These are phyloP conservation scores for Oropetium thomaeum DNA, from an alignment of 176 grass and related monocot genomes.

Conservation along the genomic window DNA sequence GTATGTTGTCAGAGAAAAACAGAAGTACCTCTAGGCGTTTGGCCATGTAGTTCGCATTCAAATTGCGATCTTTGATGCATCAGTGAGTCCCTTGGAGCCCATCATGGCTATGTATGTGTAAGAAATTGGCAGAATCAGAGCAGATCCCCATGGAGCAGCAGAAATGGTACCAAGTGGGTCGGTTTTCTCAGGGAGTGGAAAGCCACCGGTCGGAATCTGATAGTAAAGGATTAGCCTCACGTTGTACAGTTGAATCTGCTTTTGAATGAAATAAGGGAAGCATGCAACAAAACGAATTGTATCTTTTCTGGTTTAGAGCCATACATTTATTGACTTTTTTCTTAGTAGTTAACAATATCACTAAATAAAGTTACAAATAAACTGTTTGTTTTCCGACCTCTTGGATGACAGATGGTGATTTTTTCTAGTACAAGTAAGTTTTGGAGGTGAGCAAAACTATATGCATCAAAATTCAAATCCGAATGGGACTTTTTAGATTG, in stretches of 20 bases:
- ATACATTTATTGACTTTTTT: neutral
- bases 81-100: slow-evolving; percentile 90
- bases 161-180: slow-evolving; percentile 90
- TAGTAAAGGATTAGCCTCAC: slow-evolving; percentile 14
- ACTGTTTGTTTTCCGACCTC: neutral
- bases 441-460: neutral
- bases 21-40: slow-evolving; percentile 90
- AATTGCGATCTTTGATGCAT: slow-evolving; percentile 97
- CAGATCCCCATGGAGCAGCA: slow-evolving; percentile 98
- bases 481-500: slow-evolving; percentile 13
- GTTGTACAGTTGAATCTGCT: neutral
- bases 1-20: neutral
- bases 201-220: slow-evolving; percentile 84
- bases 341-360: neutral
- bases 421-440: slow-evolving; percentile 7
- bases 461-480: neutral
- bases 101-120: slow-evolving; percentile 99
- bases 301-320: neutral
- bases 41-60: slow-evolving; percentile 99
- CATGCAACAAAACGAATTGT: neutral
- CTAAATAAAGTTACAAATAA: neutral
- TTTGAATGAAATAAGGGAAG: slow-evolving; percentile 6
- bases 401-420: neutral
- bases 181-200: slow-evolving; percentile 80
- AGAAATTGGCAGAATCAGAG: slow-evolving; percentile 96